Evolutionary conservation across 2,329 filamentous ascomycete species (phyloP), one percentile per base, ranked within the genome.

Genomic region (Thielaviopsis punctulata): DNA sequence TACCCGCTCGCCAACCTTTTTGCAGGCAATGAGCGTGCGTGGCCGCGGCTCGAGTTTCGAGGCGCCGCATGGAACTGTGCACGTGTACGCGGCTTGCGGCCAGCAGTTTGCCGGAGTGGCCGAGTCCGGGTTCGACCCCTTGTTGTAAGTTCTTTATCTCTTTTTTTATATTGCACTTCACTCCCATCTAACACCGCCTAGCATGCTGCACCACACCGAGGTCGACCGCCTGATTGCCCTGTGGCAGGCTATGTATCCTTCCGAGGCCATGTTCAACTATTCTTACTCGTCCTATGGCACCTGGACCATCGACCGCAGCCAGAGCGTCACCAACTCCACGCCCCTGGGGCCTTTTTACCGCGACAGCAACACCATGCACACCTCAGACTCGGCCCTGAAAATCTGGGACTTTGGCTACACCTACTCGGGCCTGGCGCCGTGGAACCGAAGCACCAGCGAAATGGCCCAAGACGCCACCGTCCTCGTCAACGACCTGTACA

Each of bases 171-270:
- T 23, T 21, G 45, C 25, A 23, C 4, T 21, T 21, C 49, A 23
- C 23, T 15, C 10, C 24, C 48, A 21, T 45, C 52, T 43, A 52
- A 47, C 47, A 3, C 19, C 2, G 7, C 12, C 3, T 23, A 65
- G 64, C 58, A 69, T 68, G 69, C 60, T 73, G 23, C 71, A 73
- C 55, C 72, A 73, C 64, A 63, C 70, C 59, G 78, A 84, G 58
- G 71, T 84, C 51, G 79, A 84, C 59, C 73, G 80, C 41, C 67
- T 84, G 36, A 81, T 79, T 64, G 71, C 76, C n/a, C 69, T 73
- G 58, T 76, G 68, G 68, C 66, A 73, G 59, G 66, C 65, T 24
- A 66, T 75, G 49, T 58, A 61, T 53, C 68, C 67, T 21, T 55
- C 59, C 45, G 57, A 64, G 55, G 56, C 59, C 51, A 60, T 66